Percentiles rank a stretch among this genome's conserved stretches.
Evolutionary conservation across 495 filamentous ascomycete genomes (phyloP).

Genomic region (Penicillium bialowiezense): DNA sequence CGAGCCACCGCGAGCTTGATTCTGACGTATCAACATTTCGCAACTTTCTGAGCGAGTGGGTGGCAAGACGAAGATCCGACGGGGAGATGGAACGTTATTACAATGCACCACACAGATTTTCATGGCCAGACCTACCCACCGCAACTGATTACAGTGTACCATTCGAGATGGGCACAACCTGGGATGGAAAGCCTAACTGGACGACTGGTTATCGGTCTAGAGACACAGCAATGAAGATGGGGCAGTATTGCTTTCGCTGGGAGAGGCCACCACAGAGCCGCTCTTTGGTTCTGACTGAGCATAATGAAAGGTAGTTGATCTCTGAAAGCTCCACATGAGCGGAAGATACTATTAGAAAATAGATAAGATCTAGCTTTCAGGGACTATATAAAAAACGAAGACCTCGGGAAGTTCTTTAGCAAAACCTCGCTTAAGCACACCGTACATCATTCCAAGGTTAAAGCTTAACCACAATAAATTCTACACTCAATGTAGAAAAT

Average conservation of each 20-base stretch:
- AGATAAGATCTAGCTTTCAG: too few relatives aligned
- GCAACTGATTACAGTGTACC: conserved; percentile 20
- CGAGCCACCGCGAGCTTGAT: conserved; percentile 20
- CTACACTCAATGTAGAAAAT: too few relatives aligned
- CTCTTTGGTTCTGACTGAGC: background rate
- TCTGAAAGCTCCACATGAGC: too few relatives aligned
- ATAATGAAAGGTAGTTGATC: background rate
- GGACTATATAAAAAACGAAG: too few relatives aligned
- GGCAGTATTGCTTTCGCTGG: conserved; percentile 25
- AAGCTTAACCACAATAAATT: too few relatives aligned
- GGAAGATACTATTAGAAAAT: too few relatives aligned
- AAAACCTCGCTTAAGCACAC: too few relatives aligned
- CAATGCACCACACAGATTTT: conserved; percentile 15
- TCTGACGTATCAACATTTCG: conserved; percentile 21
- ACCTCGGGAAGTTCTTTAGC: too few relatives aligned
- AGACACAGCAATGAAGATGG: conserved; percentile 16
- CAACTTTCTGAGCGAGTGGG: conserved; percentile 19
- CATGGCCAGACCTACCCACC: conserved; percentile 20
- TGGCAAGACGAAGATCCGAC: conserved; percentile 13
- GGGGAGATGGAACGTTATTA: conserved; percentile 18
- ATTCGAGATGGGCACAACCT: conserved; percentile 15
- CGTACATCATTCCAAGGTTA: too few relatives aligned
- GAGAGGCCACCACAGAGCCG: conserved; percentile 21
- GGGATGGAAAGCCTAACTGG: conserved; percentile 15
- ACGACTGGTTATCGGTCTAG: conserved; percentile 14